A percentile compares a stretch with the other conserved stretches of the same genome.
These are phyloP conservation scores for Aaosphaeria pasadenensis DNA, from an alignment of 2,329 filamentous ascomycete genomes.

Conservation along the genomic window DNA sequence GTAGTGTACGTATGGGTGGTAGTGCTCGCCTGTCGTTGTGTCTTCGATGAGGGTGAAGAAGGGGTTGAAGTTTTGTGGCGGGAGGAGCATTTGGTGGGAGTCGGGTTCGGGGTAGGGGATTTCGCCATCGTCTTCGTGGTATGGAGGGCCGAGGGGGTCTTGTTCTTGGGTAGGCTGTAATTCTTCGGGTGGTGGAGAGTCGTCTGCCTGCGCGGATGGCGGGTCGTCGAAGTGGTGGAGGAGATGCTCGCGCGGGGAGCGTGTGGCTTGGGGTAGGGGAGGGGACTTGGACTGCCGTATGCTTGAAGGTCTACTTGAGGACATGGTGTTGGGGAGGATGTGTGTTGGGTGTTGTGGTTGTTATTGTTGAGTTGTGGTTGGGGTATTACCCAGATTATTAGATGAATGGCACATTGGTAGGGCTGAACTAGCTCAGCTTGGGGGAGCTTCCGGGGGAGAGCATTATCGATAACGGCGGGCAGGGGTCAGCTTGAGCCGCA, in stretches of 20 bases:
- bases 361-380: too few species aligned
- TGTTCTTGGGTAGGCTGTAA: slow-evolving; percentile 6
- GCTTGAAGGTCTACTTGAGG: slow-evolving; percentile 16
- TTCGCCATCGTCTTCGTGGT: slow-evolving; percentile 20
- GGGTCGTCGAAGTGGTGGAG: slow-evolving; percentile 21
- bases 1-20: slow-evolving; percentile 87
- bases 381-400: too few species aligned
- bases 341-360: background rate
- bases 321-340: slow-evolving; percentile 18
- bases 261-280: slow-evolving; percentile 7
- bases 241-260: slow-evolving; percentile 24
- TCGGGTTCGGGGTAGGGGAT: slow-evolving; percentile 32
- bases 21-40: slow-evolving; percentile 65
- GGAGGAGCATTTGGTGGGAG: slow-evolving; percentile 34
- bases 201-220: slow-evolving; percentile 6
- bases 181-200: background rate
- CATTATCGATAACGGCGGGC: too few species aligned
- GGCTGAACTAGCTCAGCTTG: too few species aligned
- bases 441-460: too few species aligned
- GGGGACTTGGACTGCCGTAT: slow-evolving; percentile 9
- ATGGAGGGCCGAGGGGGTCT: slow-evolving; percentile 15
- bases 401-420: too few species aligned
- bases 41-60: slow-evolving; percentile 87
- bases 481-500: too few species aligned
- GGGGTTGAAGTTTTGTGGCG: slow-evolving; percentile 62